Evolutionary conservation across 495 filamentous ascomycete genomes (phyloP), one percentile per base, ranked within the genome.

Genomic region (Staphylotrichum longicolle): DNA sequence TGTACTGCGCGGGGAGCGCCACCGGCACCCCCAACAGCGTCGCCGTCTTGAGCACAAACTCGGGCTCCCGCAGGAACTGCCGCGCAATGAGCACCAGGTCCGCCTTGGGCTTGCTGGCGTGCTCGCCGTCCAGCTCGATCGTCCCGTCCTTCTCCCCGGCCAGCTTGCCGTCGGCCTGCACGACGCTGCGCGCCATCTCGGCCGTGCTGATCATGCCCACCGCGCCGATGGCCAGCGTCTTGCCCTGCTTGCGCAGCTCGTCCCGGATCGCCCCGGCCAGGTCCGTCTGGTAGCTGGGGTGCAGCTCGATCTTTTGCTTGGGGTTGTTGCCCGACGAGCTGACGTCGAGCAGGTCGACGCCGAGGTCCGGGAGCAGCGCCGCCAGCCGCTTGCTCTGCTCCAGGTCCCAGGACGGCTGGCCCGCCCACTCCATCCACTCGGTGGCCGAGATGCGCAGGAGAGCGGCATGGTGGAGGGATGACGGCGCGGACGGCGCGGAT

Each of bases 301-400:
- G 73, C 11, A 82, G 75, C 63, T 80, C 65, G 59, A 93, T 80
- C 60, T 81, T 75, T 72, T 89, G 86, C 14, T 72, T 67, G 39
- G 77, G 73, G 71, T 85, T 83, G 63, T 87, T 86, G 12, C 88
- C 91, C 5, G 82, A 88, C 0, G 86, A 85, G 61, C 83, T 87
- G 49, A 92, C 85, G 71, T 95, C 91, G 14, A 93, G 73, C 4
- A 93, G 70, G 72, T 93, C 91, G 32, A 95, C 78, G 4, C 86
- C 89, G 3, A 82, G 72, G 8, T 80, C 83, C 0, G 87, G 82
- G 0, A 92, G 78, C 33, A 87, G 68, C 64, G 83, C 82, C 12
- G 88, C 86, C 3, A 95, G 77, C 61, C 71, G 65, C 53, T 85
- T 78, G 30, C 82, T 88, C 42, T 88, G 75, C 33, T 82, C 75